Conservation (phyloP, 2,329 filamentous ascomycete species). For the Epichloe gansuensis region DNA sequence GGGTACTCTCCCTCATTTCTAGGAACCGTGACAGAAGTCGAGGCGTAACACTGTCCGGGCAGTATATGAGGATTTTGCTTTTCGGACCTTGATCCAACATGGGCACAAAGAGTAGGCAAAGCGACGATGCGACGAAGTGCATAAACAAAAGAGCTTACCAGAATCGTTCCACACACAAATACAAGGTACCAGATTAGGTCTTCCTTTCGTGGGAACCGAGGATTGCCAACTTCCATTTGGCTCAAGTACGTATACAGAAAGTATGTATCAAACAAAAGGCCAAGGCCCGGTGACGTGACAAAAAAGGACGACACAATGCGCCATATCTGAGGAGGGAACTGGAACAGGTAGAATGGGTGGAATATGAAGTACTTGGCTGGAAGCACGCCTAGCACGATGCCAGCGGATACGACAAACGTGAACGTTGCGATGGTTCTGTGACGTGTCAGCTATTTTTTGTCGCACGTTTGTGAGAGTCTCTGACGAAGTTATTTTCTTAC, state of each 20-base stretch:
- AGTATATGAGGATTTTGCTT: slow-evolving; percentile 44
- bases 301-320: slow-evolving; percentile 30
- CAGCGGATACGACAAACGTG: slow-evolving; percentile 46
- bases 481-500: slow-evolving; percentile 20
- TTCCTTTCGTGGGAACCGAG: slow-evolving; percentile 61
- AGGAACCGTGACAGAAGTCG: slow-evolving; percentile 72
- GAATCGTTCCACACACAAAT: slow-evolving; percentile 57
- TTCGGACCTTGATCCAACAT: slow-evolving; percentile 2
- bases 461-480: background rate
- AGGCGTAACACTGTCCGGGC: slow-evolving; percentile 57
- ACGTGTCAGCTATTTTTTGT: slow-evolving; percentile 3
- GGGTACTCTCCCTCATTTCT: slow-evolving; percentile 71
- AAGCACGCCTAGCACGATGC: slow-evolving; percentile 44
- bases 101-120: slow-evolving; percentile 7
- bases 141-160: slow-evolving; percentile 49
- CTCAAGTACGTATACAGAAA: slow-evolving; percentile 65
- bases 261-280: slow-evolving; percentile 61
- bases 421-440: slow-evolving; percentile 54
- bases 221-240: slow-evolving; percentile 57
- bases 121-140: slow-evolving; percentile 12
- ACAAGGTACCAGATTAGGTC: slow-evolving; percentile 70
- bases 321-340: slow-evolving; percentile 32
- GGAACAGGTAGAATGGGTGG: slow-evolving; percentile 37
- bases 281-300: slow-evolving; percentile 24
- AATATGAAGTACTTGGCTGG: slow-evolving; percentile 39